These are phyloP conservation scores for Hericium erinaceus DNA, from an alignment of 768 basidiomycete species.

Conservation along the genomic window DNA sequence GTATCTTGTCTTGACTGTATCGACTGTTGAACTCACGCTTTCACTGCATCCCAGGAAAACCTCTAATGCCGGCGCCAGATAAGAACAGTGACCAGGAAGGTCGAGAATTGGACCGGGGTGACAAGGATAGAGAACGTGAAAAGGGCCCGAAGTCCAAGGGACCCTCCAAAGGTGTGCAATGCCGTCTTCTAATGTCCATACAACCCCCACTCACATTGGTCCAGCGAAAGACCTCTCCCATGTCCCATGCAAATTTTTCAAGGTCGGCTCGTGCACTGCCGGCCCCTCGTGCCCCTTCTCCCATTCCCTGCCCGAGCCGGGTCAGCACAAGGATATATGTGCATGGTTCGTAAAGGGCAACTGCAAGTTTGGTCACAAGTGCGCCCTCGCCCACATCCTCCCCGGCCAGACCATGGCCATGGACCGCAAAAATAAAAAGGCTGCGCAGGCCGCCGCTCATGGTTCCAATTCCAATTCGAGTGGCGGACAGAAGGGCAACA, in stretches of 20 bases:
- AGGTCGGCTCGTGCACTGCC: constrained; percentile 88
- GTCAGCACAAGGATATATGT: constrained; percentile 72
- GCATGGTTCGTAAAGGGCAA: constrained; percentile 94
- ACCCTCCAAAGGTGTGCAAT: constrained; percentile 16
- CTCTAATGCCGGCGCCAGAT: constrained; percentile 13
- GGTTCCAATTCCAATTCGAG: constrained; percentile 22
- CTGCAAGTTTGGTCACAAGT: constrained; percentile 72
- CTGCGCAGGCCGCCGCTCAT: constrained; percentile 57
- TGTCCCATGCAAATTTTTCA: constrained; percentile 98
- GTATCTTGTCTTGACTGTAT: no score
- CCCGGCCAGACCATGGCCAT: constrained; percentile 92
- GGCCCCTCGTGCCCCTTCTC: constrained; percentile 95
- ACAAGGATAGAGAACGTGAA: constrained; percentile 13
- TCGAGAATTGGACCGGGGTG: constrained; percentile 13
- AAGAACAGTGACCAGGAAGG: constrained; percentile 14
- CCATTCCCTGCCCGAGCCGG: constrained; percentile 63
- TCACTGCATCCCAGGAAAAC: no score
- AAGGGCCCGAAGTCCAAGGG: constrained; percentile 17
- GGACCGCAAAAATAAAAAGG: constrained; percentile 97
- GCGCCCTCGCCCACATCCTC: constrained; percentile 88
- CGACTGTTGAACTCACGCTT: no score
- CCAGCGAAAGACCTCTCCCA: constrained; percentile 84
- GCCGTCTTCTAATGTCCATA: not conserved
- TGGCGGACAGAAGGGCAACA: constrained; percentile 25
- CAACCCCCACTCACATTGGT: constrained; percentile 2